Evolutionary conservation across 805 yeast species (phyloP), one percentile per base, ranked within the genome.

Genomic region (Barnettozyma salicaria): DNA sequence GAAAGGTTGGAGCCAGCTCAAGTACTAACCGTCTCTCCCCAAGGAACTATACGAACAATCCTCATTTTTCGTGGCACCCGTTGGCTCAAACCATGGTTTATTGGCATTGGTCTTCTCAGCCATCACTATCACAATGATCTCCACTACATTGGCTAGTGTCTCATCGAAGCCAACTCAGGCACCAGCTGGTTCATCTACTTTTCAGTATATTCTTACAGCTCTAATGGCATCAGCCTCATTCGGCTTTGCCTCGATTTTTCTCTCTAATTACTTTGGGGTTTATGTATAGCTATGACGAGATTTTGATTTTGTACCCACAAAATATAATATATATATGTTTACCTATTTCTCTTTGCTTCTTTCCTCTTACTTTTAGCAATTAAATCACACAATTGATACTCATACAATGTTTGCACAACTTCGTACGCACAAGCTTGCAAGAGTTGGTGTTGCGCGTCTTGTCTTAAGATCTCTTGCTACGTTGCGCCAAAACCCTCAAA

Each of bases 211-310:
- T 57, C 8, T 11, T 56, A 5, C 27, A 59, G 16, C 63, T 39
- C 42, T 49, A 7, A 28, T 55, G 10, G 66, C 64, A 3, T 57
- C 68, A 14, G 18, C 59, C n/a, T 52, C 65, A 19, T 52, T 56
- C 33, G 70, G 70, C 4, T 55, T 68, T 36, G 68, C 68, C 17
- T 44, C 61, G 19, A 61, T 70, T 14, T 65, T 65, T 39, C 40
- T 67, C 20, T 56, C 68, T 16, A 57, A 70, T 42, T 61, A 67
- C 7, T 64, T 69, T 28, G 75, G 70, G 23, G 75, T 70, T 3
- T 70, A 70, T 46, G 63, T 68, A 31, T 64, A 29, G 36, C 22
- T 25, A 30, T n/a, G n/a, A n/a, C n/a, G n/a, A n/a, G n/a, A n/a
- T n/a, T n/a, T n/a, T n/a, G n/a, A n/a, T n/a, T n/a, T n/a, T n/a